A percentile compares a stretch with the other conserved stretches of the same genome.
Evolutionary conservation across 2,329 filamentous ascomycete species (phyloP).

Genomic region (Geosmithia flava): DNA sequence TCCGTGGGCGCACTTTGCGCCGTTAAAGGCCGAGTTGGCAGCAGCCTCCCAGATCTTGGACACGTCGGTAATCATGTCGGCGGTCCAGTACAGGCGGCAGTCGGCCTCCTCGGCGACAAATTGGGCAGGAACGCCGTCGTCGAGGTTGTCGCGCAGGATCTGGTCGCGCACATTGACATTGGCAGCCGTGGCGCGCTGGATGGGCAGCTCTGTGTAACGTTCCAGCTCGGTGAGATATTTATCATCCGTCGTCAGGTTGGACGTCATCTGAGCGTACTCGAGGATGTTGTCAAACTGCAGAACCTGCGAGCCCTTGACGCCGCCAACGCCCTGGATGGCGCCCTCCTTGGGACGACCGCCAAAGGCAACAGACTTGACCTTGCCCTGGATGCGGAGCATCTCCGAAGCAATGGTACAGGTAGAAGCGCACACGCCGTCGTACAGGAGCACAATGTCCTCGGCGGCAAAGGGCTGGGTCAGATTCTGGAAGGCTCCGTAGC

Average conservation of each 20-base stretch:
- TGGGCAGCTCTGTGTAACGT: not conserved
- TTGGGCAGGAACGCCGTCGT: constrained; percentile 32
- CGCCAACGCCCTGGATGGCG: constrained; percentile 47
- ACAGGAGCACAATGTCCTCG: constrained; percentile 28
- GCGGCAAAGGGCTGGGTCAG: constrained; percentile 16
- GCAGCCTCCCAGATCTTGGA: constrained; percentile 30
- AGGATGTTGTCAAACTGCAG: constrained; percentile 12
- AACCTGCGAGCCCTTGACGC: constrained; percentile 38
- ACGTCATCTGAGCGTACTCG: not conserved
- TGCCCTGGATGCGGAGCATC: constrained; percentile 35
- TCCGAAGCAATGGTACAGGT: constrained; percentile 47
- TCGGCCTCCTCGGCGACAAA: constrained; percentile 45
- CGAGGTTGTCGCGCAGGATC: constrained; percentile 12
- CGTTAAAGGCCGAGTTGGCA: constrained; percentile 1
- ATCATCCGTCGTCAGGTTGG: not conserved
- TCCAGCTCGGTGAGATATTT: not conserved
- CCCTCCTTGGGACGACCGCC: constrained; percentile 38
- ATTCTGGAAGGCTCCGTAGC: constrained; percentile 18
- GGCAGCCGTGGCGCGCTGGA: constrained; percentile 9
- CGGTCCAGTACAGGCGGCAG: constrained; percentile 44
- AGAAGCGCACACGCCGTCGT: constrained; percentile 45
- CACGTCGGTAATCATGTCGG: constrained; percentile 32
- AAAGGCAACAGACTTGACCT: constrained; percentile 42
- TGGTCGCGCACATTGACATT: constrained; percentile 25
- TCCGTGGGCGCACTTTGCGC: not conserved